phyloP scores from a whole-genome alignment of 495 filamentous ascomycete genomes.

The Alectoria sarmentosa region DNA sequence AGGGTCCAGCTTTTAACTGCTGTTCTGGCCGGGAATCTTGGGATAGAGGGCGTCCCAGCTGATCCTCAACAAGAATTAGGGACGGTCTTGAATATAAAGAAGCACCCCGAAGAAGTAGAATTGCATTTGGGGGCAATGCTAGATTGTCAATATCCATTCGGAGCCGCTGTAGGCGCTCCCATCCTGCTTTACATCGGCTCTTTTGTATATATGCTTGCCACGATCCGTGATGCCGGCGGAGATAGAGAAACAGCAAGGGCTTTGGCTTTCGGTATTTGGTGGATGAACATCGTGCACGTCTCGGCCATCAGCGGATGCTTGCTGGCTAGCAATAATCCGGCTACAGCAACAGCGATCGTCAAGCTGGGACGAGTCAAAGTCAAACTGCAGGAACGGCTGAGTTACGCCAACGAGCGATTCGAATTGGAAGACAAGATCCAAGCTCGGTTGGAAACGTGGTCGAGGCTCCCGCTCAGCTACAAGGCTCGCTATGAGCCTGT shows the following conservation, averaged over 20 bases:
- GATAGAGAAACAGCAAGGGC: conserved; percentile 38
- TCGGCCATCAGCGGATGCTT: conserved; percentile 26
- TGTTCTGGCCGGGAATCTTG: conserved; percentile 15
- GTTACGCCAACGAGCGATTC: not conserved
- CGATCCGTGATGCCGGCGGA: conserved; percentile 31
- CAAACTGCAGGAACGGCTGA: conserved; percentile 4
- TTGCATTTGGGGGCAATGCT: conserved; percentile 21
- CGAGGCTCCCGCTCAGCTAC: conserved; percentile 21
- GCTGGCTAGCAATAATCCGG: conserved; percentile 26
- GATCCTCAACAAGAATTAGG: conserved; percentile 17
- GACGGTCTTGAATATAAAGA: conserved; percentile 6
- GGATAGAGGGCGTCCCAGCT: conserved; percentile 9
- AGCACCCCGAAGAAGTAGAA: conserved; percentile 8
- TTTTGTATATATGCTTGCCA: conserved; percentile 37
- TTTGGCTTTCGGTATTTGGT: conserved; percentile 44
- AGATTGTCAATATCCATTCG: conserved; percentile 31
- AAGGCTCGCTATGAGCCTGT: conserved; percentile 26
- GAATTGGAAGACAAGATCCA: conserved; percentile 19
- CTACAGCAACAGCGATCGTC: conserved; percentile 19
- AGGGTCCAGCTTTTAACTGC: conserved; percentile 16
- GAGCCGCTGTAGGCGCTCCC: conserved; percentile 41
- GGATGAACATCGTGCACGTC: conserved; percentile 25
- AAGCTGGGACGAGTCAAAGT: not conserved
- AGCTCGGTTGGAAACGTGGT: conserved; percentile 17
- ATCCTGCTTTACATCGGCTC: conserved; percentile 42